Conservation (phyloP, 139 green algal genomes). For the Tetradesmus obliquus region DNA sequence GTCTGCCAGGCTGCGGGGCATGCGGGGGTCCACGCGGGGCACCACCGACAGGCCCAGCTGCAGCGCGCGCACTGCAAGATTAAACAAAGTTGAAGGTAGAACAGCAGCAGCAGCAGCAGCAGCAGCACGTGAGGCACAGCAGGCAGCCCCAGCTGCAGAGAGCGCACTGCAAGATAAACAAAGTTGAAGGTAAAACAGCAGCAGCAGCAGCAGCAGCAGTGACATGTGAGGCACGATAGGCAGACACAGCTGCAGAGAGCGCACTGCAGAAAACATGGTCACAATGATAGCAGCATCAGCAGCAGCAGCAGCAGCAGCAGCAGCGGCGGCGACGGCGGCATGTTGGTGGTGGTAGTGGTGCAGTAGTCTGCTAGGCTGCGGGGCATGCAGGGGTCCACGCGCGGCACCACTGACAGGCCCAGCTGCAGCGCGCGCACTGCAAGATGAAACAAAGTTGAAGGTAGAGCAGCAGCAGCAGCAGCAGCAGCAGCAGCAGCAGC, state of each 20-base stretch:
- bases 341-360: neutral
- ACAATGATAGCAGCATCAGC: neutral
- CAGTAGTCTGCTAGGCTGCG: constrained; percentile 39
- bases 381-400: constrained; percentile 31
- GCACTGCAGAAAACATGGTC: neutral
- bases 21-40: constrained; percentile 37
- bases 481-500: neutral
- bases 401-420: constrained; percentile 30
- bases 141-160: neutral
- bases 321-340: neutral
- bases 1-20: constrained; percentile 28
- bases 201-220: neutral
- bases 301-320: too few species aligned
- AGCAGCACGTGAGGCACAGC: neutral
- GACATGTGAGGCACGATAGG: constrained; percentile 17
- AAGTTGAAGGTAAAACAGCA: too few species aligned
- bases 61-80: constrained; percentile 36
- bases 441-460: neutral
- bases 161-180: neutral
- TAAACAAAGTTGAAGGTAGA: too few species aligned
- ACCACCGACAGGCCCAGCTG: constrained; percentile 38
- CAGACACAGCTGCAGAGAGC: constrained; percentile 33
- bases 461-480: too few species aligned
- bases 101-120: neutral
- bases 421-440: constrained; percentile 46